Conservation (phyloP, 140 eudicot species). For the Oenanthe javanica region DNA sequence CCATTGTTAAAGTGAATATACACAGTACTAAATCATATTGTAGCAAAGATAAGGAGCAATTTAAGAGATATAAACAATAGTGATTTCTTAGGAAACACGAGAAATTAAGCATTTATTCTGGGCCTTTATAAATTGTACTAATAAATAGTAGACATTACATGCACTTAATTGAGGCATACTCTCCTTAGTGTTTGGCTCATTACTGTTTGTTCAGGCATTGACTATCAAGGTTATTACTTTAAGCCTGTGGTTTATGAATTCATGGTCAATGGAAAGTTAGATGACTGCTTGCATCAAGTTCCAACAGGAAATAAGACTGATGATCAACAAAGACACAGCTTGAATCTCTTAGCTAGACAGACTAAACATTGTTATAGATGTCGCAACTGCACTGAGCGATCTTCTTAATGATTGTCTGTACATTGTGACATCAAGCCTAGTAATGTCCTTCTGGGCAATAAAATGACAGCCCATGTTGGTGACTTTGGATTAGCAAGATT, state of each 20-base stretch:
- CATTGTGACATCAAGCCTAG: neutral
- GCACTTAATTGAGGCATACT: too few species aligned
- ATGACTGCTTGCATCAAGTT: neutral
- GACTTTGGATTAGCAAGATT: neutral
- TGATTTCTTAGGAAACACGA: too few species aligned
- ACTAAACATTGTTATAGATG: neutral
- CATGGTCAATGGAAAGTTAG: neutral
- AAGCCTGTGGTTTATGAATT: neutral
- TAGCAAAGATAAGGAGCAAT: too few species aligned
- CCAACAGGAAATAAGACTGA: neutral
- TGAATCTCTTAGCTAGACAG: neutral
- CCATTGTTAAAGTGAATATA: too few species aligned
- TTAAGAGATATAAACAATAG: too few species aligned
- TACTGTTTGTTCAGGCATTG: neutral
- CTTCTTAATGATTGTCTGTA: neutral
- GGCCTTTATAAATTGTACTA: too few species aligned
- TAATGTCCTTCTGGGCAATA: neutral
- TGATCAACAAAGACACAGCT: neutral
- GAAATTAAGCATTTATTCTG: too few species aligned
- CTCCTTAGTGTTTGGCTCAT: too few species aligned
- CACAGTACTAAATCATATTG: too few species aligned
- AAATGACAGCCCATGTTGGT: neutral
- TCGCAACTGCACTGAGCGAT: neutral
- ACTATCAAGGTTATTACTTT: neutral
- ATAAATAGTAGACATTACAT: too few species aligned